Evolutionary conservation across 164 flowering plant species (phyloP).

Genomic region (Magnolia sinica): DNA sequence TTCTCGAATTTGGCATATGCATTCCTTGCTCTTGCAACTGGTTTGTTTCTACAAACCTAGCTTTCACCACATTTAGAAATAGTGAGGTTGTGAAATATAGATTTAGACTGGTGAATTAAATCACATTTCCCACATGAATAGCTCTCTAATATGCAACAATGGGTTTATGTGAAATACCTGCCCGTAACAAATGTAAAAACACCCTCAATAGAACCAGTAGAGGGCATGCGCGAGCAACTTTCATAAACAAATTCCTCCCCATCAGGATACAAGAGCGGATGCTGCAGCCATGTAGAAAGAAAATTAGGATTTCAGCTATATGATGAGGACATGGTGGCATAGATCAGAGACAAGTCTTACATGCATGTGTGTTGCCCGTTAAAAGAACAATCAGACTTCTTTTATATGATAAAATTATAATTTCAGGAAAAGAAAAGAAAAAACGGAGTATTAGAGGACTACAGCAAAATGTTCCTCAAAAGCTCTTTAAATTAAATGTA

Average conservation of each 20-base stretch:
- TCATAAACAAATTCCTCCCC: slow-evolving; percentile 77
- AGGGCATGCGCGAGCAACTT: slow-evolving; percentile 52
- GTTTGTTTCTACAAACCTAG: no score
- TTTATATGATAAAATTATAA: no score
- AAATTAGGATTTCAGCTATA: not conserved
- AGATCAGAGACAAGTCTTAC: not conserved
- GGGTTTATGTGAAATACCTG: slow-evolving; percentile 50
- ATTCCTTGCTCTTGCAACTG: no score
- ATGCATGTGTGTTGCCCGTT: not conserved
- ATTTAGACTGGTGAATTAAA: no score
- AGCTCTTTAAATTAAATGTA: no score
- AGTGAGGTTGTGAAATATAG: no score
- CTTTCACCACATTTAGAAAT: no score
- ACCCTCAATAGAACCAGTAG: slow-evolving; percentile 80
- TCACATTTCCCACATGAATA: not conserved
- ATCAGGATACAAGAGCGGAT: slow-evolving; percentile 62
- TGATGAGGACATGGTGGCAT: not conserved
- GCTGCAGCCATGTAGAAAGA: slow-evolving; percentile 41
- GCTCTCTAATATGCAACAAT: not conserved
- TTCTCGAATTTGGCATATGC: no score
- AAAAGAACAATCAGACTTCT: no score
- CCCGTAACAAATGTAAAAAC: slow-evolving; percentile 86
- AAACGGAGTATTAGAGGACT: no score
- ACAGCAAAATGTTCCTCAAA: no score
- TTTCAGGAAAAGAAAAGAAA: no score